phyloP scores from a whole-genome alignment of 768 basidiomycete genomes.

The Megacollybia marginata region DNA sequence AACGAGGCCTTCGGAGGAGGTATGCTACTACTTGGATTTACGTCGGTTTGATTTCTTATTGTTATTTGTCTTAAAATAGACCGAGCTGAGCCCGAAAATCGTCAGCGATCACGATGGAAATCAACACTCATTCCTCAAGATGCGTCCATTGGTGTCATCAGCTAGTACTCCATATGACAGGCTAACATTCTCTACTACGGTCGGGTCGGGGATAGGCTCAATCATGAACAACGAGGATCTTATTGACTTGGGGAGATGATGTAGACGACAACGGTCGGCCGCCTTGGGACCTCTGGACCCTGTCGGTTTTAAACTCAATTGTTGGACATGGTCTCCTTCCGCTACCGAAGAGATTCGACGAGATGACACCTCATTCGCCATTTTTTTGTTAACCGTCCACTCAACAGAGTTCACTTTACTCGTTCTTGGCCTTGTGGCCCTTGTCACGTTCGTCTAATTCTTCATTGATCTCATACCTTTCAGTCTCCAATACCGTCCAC shows the following conservation, averaged over 20 bases:
- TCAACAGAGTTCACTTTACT: constrained; percentile 17
- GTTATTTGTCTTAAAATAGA: too few species aligned
- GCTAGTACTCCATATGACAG: too few species aligned
- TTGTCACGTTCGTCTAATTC: constrained; percentile 14
- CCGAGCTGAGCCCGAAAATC: neutral
- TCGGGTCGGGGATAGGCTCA: neutral
- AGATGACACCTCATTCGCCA: constrained; percentile 14
- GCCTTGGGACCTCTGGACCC: too few species aligned
- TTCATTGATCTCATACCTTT: neutral
- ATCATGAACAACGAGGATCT: neutral
- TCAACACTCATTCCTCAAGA: neutral
- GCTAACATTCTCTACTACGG: too few species aligned
- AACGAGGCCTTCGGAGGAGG: constrained; percentile 20
- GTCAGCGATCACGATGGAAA: neutral
- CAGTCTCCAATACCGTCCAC: constrained; percentile 17
- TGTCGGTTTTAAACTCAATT: neutral
- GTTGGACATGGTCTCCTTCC: neutral
- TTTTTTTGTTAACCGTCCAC: neutral
- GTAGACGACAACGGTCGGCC: too few species aligned
- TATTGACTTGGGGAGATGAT: too few species aligned
- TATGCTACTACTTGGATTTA: constrained; percentile 2
- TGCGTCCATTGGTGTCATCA: neutral
- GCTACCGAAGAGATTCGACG: neutral
- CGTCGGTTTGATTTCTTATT: neutral
- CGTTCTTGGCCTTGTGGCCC: constrained; percentile 20